These are phyloP conservation scores for Saccharomycopsis amapae DNA, from an alignment of 805 yeast species.

Conservation along the genomic window DNA sequence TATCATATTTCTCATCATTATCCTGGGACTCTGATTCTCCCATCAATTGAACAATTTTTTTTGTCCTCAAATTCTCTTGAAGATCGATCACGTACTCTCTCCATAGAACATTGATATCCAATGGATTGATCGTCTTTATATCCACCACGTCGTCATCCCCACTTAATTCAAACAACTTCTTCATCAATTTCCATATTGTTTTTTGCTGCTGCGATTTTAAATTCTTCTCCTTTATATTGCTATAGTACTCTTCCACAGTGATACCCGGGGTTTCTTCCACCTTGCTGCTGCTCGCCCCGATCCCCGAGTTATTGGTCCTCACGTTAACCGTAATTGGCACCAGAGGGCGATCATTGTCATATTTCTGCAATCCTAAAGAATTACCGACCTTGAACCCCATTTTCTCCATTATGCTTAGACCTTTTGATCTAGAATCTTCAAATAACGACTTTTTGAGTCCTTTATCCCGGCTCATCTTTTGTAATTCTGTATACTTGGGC, in stretches of 20 bases:
- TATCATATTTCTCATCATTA: background rate
- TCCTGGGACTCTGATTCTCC: background rate
- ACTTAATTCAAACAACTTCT: slow-evolving; percentile 5
- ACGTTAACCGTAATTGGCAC: background rate
- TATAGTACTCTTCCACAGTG: background rate
- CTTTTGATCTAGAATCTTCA: slow-evolving; percentile 31
- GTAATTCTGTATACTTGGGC: background rate
- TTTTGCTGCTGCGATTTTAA: background rate
- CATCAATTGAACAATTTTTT: background rate
- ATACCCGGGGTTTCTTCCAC: background rate
- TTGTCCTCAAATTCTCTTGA: background rate
- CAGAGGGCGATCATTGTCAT: background rate
- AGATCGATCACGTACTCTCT: background rate
- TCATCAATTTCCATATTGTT: background rate
- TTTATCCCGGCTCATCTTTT: background rate
- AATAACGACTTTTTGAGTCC: background rate
- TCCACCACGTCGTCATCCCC: slow-evolving; percentile 1
- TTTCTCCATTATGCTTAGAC: slow-evolving; percentile 45
- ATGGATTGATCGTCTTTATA: background rate
- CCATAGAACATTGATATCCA: background rate
- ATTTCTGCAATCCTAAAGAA: slow-evolving; percentile 31
- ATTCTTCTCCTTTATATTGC: background rate
- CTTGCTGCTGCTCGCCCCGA: background rate
- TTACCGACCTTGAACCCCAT: slow-evolving; percentile 53
- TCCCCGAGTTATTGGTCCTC: background rate